These are phyloP conservation scores for Asterochloris erici DNA, from an alignment of 139 green algal genomes.

Conservation along the genomic window DNA sequence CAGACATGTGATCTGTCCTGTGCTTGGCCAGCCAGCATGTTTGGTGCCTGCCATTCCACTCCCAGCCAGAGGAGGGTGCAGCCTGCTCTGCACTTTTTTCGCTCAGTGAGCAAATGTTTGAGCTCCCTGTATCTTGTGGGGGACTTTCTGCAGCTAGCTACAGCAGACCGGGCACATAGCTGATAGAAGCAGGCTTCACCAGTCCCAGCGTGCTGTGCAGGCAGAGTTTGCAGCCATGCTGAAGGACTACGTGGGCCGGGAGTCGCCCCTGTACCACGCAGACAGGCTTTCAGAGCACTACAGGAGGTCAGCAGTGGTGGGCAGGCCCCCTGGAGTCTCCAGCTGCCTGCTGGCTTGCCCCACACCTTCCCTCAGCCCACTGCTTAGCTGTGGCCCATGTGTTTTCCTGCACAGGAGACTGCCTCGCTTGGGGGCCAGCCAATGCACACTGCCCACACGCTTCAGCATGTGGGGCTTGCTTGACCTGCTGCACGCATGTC, in stretches of 20 bases:
- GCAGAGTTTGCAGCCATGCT: conserved; percentile 81
- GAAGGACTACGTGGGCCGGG: conserved; percentile 94
- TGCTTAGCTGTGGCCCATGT: background rate
- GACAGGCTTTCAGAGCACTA: conserved; percentile 89
- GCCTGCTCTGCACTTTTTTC: background rate
- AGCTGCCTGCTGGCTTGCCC: background rate
- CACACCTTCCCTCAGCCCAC: background rate
- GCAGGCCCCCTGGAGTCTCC: too few species aligned
- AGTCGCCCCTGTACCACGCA: conserved; percentile 92
- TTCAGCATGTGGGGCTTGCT: too few species aligned
- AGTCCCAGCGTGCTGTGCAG: conserved; percentile 42
- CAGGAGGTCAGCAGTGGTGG: conserved; percentile 31
- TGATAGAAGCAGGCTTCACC: background rate
- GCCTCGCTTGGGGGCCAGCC: too few species aligned
- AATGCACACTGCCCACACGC: too few species aligned
- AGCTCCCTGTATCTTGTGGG: too few species aligned
- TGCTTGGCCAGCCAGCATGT: background rate
- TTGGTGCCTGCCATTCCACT: background rate
- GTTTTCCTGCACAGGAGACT: background rate
- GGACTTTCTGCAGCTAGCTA: background rate
- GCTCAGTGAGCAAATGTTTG: background rate
- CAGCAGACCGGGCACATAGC: background rate
- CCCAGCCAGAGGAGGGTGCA: too few species aligned
- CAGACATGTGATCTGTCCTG: too few species aligned
- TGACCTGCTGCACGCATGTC: too few species aligned